Percentiles rank a stretch among this genome's conserved stretches.
Conservation (phyloP, 495 filamentous ascomycete genomes). For the Penicillium psychrofluorescens region DNA sequence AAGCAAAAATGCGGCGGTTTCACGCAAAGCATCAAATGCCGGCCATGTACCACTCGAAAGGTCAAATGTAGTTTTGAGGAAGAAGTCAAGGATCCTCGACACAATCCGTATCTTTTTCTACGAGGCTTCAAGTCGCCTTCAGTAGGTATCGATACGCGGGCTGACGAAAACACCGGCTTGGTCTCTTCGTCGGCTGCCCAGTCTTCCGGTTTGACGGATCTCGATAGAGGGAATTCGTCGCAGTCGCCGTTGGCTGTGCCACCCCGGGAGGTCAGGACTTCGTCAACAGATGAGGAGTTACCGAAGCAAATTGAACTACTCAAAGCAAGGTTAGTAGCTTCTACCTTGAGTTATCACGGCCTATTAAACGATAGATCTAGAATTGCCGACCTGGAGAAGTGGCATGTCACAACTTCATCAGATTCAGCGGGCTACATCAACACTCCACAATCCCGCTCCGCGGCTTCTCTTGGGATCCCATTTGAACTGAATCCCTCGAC, state of each 20-base stretch:
- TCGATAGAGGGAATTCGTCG: not conserved
- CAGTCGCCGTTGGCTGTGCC: not conserved
- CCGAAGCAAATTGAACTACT: not conserved
- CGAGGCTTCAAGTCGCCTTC: not conserved
- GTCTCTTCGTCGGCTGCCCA: too few relatives aligned
- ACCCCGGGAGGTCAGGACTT: too few relatives aligned
- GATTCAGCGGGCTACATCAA: too few relatives aligned
- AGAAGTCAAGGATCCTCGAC: not conserved
- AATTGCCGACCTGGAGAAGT: not conserved
- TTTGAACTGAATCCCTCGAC: not conserved
- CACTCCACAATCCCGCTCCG: too few relatives aligned
- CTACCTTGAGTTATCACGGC: too few relatives aligned
- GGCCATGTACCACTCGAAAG: conserved; percentile 1
- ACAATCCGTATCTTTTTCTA: not conserved
- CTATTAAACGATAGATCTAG: not conserved
- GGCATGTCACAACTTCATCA: not conserved
- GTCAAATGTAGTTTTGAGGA: conserved; percentile 3
- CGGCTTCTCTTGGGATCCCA: not conserved
- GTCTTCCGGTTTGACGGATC: too few relatives aligned
- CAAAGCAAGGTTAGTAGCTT: not conserved
- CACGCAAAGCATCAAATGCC: conserved; percentile 1
- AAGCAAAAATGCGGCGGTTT: conserved; percentile 3
- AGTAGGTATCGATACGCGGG: too few relatives aligned
- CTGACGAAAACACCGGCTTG: too few relatives aligned
- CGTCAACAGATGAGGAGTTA: not conserved